Base-by-base conservation (phyloP, 2,329 filamentous ascomycete species). In the Scedosporium apiospermum region DNA sequence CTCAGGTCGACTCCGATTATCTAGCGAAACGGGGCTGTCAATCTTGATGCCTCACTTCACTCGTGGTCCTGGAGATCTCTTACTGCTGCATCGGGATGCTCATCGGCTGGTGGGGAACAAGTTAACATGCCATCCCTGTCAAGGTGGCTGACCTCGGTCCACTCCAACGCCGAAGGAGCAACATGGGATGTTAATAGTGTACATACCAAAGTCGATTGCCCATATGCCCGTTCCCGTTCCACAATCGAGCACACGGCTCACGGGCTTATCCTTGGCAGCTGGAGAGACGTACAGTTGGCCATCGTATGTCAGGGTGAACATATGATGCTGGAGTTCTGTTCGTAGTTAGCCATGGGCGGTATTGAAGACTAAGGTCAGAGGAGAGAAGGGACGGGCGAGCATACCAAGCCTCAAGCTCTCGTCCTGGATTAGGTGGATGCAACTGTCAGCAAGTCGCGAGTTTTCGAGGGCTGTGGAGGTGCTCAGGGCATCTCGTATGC, bases 1-100 rank as follows among this genome's bases (percentile, higher is more conserved):
- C 74, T 76, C 16, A 78, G 67, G 64, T 78, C 76, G 4, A 77
- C 72, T 2, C 76, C 76, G 3, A 75, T 67, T 26, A 77, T 67
- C 67, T 72, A 6, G 44, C 65, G 21, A 26, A 18, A 49, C 18
- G 6, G 1, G 6, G 4, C 10, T 34, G n/a, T 26, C 10, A 49
- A 26, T 38, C 6, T 38, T 38, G 34, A 38, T 38, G 34, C 34
- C 12, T 12, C 6, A 38, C 10, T 38, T 38, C 10, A 12, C 34
- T 38, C 34, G 6, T 9, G 34, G 34, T 6, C 34, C 34, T 14
- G 3, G 34, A 26, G 26, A 5, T 21, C 3, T 18, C 16, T 12
- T 61, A 67, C 72, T 63, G 72, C 60, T 23, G 73, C 63, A 44
- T 67, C 67, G 3, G 68, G 69, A 26, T 70, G 68, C 23, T 67